Evolutionary conservation across 116 monocot genomes (phyloP).

Genomic region (Phalaenopsis hybrid): DNA sequence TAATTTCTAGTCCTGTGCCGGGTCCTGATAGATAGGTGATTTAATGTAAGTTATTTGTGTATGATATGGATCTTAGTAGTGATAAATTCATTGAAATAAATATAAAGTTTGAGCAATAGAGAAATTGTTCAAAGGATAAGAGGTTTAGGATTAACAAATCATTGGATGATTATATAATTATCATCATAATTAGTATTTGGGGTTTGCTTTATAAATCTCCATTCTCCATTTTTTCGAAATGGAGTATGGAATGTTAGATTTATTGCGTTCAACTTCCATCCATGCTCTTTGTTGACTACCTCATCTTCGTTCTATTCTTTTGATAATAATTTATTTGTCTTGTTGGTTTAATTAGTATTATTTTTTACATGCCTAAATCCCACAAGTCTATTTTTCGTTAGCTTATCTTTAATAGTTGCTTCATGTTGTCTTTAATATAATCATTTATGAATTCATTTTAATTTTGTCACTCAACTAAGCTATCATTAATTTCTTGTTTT

Average conservation of each 20-base stretch:
- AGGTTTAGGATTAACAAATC: background rate
- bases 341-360: too few species aligned
- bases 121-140: background rate
- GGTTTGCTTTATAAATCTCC: background rate
- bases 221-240: background rate
- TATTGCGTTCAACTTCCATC: background rate
- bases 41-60: too few species aligned
- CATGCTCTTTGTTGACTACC: background rate
- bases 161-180: background rate
- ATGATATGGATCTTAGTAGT: too few species aligned
- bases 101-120: background rate
- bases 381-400: background rate
- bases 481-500: background rate
- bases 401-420: background rate
- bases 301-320: too few species aligned
- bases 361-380: background rate
- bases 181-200: background rate
- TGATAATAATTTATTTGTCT: too few species aligned
- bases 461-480: background rate
- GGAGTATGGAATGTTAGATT: background rate
- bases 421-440: background rate
- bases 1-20: too few species aligned
- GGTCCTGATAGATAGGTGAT: too few species aligned
- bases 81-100: too few species aligned
- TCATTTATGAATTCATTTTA: background rate